These are phyloP conservation scores for Arthrobotrys megalospora DNA, from an alignment of 2,329 filamentous ascomycete genomes.

Conservation along the genomic window DNA sequence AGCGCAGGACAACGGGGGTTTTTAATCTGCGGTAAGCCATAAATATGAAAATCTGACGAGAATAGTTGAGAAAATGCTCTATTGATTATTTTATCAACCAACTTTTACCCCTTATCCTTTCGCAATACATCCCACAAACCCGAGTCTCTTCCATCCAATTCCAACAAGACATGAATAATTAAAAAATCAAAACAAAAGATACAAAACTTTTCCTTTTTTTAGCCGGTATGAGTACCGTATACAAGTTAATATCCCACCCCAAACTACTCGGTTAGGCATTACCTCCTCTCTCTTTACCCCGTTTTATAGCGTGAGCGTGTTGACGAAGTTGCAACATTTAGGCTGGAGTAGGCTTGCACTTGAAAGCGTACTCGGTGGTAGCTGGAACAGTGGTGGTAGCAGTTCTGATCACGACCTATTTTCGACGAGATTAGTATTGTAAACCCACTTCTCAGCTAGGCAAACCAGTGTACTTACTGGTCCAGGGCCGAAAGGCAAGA, in stretches of 20 bases:
- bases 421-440: neutral
- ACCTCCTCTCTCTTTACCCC: neutral
- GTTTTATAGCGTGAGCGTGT: neutral
- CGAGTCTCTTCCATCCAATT: neutral
- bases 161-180: neutral
- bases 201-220: slow-evolving; percentile 6
- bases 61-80: neutral
- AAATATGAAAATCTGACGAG: too few relatives aligned
- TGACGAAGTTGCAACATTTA: neutral
- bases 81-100: neutral
- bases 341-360: slow-evolving; percentile 18
- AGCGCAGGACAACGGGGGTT: too few relatives aligned
- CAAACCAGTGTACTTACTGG: slow-evolving; percentile 16
- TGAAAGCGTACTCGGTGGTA: slow-evolving; percentile 9
- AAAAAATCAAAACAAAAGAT: neutral
- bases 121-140: neutral
- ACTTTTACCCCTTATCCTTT: neutral
- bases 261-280: neutral
- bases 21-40: too few relatives aligned
- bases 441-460: neutral
- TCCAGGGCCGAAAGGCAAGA: slow-evolving; percentile 25
- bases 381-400: slow-evolving; percentile 20
- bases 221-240: slow-evolving; percentile 49
- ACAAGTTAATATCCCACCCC: slow-evolving; percentile 12
- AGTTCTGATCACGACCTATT: slow-evolving; percentile 35